Conservation (phyloP, 139 green algal genomes). For the Auxenochlorella protothecoides region DNA sequence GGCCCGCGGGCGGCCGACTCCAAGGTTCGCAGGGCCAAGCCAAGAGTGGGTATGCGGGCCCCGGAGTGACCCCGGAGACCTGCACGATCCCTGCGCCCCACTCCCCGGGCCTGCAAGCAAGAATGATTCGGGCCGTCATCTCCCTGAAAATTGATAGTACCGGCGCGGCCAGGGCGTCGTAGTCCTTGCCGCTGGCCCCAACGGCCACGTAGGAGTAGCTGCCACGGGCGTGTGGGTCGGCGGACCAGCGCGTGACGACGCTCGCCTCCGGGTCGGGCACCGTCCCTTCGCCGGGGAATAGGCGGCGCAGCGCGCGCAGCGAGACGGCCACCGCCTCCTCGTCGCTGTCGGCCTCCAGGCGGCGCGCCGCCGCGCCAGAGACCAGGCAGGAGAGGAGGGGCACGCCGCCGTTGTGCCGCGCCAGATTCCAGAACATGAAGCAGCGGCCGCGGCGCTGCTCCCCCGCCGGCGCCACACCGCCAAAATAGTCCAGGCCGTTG, state of each 20-base stretch:
- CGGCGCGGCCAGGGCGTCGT: conserved; percentile 64
- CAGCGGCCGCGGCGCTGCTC: conserved; percentile 66
- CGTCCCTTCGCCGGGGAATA: conserved; percentile 56
- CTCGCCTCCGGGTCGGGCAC: conserved; percentile 55
- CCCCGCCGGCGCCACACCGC: conserved; percentile 38
- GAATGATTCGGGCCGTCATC: too few relatives aligned
- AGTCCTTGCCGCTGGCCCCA: conserved; percentile 42
- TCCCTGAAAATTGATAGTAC: neutral
- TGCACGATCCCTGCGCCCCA: too few relatives aligned
- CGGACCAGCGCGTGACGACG: conserved; percentile 71
- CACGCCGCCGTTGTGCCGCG: conserved; percentile 46
- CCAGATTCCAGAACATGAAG: conserved; percentile 88
- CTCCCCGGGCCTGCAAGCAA: too few relatives aligned
- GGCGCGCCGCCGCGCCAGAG: conserved; percentile 46
- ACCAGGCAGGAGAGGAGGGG: conserved; percentile 80
- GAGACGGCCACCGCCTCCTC: conserved; percentile 43
- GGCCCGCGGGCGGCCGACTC: too few relatives aligned
- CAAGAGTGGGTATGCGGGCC: too few relatives aligned
- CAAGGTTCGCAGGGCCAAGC: too few relatives aligned
- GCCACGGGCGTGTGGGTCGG: conserved; percentile 66
- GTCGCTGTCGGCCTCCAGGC: conserved; percentile 46
- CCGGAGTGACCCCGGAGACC: too few relatives aligned
- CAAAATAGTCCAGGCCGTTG: conserved; percentile 74
- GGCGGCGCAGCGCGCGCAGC: conserved; percentile 58
- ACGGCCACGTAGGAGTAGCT: conserved; percentile 78